Percentiles rank a stretch among this genome's conserved stretches.
phyloP scores from a whole-genome alignment of 2,329 filamentous ascomycete genomes.

The Xylariaceae sp. region DNA sequence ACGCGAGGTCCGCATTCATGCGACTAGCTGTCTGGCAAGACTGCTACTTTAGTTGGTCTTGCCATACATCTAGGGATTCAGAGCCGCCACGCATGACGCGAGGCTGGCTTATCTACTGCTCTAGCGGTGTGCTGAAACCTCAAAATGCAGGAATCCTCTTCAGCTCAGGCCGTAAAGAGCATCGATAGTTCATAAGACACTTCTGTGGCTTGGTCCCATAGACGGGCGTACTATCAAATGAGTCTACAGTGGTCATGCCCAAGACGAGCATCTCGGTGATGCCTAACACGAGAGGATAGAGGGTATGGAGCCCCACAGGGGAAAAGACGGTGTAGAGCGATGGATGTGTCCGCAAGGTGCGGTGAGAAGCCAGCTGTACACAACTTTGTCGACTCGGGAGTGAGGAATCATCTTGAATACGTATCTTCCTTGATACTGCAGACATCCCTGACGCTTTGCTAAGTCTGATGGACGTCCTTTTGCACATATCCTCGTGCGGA shows the following conservation, averaged over 20 bases:
- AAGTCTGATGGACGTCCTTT: background rate
- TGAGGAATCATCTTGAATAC: constrained; percentile 12
- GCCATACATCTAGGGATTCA: background rate
- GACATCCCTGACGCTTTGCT: too few species aligned
- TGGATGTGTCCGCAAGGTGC: constrained; percentile 22
- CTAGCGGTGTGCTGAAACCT: background rate
- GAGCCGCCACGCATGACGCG: background rate
- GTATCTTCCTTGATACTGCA: constrained; percentile 1
- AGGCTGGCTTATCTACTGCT: background rate
- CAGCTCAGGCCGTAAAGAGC: background rate
- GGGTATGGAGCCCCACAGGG: constrained; percentile 20
- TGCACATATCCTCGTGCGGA: constrained; percentile 3
- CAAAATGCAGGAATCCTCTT: background rate
- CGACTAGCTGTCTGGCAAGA: too few species aligned
- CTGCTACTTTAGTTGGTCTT: background rate
- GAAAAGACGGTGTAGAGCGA: constrained; percentile 28
- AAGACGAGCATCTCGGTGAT: constrained; percentile 1
- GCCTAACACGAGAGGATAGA: background rate
- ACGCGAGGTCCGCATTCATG: too few species aligned
- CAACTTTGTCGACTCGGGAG: constrained; percentile 14
- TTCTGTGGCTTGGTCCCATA: background rate
- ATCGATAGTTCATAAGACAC: background rate
- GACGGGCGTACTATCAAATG: too few species aligned
- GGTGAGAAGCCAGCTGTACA: constrained; percentile 18
- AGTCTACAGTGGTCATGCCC: background rate